These are phyloP conservation scores for Fraxinus latifolia DNA, from an alignment of 305 asterid species.

Conservation along the genomic window DNA sequence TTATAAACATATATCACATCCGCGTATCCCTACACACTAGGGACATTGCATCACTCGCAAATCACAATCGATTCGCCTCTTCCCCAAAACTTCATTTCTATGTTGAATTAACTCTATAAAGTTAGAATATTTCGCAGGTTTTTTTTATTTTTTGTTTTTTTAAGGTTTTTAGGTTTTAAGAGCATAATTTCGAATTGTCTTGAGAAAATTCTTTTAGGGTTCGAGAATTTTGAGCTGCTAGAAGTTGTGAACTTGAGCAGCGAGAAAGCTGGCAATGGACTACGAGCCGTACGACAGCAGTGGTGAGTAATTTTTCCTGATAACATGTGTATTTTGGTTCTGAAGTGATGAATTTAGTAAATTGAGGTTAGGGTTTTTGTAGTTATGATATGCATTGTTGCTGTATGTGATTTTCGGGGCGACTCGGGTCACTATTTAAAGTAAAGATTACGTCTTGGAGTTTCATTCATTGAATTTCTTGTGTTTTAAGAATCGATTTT, in stretches of 20 bases:
- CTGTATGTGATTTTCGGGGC: slow-evolving; percentile 6
- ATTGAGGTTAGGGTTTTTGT: slow-evolving; percentile 26
- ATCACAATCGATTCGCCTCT: slow-evolving; percentile 19
- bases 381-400: slow-evolving; percentile 29
- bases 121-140: slow-evolving; percentile 11
- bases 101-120: slow-evolving; percentile 21
- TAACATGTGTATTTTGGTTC: not conserved
- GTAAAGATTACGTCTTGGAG: slow-evolving; percentile 5
- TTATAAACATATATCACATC: slow-evolving; percentile 31
- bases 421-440: not conserved
- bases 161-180: not conserved
- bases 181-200: slow-evolving; percentile 5
- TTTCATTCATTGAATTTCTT: slow-evolving; percentile 1
- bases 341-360: slow-evolving; percentile 11
- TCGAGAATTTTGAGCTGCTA: slow-evolving; percentile 2
- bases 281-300: slow-evolving; percentile 62
- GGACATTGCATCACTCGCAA: slow-evolving; percentile 20
- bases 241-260: slow-evolving; percentile 19
- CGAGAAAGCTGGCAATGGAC: slow-evolving; percentile 47
- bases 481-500: not conserved
- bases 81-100: slow-evolving; percentile 11
- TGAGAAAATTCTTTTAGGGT: slow-evolving; percentile 19
- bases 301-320: slow-evolving; percentile 37
- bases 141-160: not conserved
- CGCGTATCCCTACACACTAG: slow-evolving; percentile 21